Conservation (phyloP, 208 protist genomes). For the Wallacemonas sp. region DNA sequence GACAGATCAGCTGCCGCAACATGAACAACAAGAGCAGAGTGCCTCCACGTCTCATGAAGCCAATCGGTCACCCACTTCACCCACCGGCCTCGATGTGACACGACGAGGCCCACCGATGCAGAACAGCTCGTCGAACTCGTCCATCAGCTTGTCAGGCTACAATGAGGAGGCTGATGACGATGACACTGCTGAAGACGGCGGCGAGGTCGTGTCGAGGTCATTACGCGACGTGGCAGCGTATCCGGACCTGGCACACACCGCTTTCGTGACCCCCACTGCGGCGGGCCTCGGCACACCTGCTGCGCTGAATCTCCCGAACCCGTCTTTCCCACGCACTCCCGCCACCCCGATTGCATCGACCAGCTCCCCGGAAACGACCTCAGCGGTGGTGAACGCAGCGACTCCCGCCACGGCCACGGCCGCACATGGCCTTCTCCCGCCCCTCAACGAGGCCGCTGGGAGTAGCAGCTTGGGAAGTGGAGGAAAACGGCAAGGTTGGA, state of each 20-base stretch:
- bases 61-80: not conserved
- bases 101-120: not conserved
- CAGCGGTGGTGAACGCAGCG: not conserved
- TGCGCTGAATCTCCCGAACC: no score
- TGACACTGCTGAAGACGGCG: not conserved
- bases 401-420: not conserved
- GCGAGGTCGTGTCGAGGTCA: no score
- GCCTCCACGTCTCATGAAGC: no score
- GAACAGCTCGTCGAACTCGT: not conserved
- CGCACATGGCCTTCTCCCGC: not conserved
- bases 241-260: no score
- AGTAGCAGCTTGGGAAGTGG: not conserved
- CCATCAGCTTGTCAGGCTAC: not conserved
- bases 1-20: no score
- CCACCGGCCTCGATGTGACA: not conserved
- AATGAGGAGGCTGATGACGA: not conserved
- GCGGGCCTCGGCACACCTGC: no score
- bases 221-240: no score
- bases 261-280: no score
- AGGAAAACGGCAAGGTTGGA: conserved; percentile 12
- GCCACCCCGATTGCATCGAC: no score
- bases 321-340: no score
- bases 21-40: no score
- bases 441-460: not conserved
- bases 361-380: not conserved